Conservation (phyloP, 352 stramenopile genomes). For the Phytopythium ostracodes region DNA sequence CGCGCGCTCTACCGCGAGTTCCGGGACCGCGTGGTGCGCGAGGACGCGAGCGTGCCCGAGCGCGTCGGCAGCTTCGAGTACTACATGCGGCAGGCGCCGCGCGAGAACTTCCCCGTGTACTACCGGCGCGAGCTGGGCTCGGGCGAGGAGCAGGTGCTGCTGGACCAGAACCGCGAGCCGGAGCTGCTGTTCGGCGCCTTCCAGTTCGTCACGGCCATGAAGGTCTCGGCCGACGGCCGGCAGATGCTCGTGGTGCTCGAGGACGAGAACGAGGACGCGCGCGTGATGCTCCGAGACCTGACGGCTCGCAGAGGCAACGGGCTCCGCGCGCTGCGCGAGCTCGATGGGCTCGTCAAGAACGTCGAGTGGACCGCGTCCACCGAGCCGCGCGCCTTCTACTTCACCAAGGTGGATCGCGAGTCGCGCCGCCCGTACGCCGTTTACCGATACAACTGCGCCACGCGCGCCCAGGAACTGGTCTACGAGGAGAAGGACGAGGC, state of each 20-base stretch:
- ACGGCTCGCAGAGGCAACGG: slow-evolving; percentile 6
- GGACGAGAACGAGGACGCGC: slow-evolving; percentile 63
- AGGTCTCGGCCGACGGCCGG: slow-evolving; percentile 64
- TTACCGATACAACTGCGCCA: slow-evolving; percentile 55
- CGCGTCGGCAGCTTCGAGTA: slow-evolving; percentile 74
- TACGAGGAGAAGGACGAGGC: slow-evolving; percentile 74
- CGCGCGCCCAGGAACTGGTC: slow-evolving; percentile 47
- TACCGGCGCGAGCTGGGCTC: slow-evolving; percentile 41
- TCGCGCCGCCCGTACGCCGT: slow-evolving; percentile 60
- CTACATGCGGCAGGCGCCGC: slow-evolving; percentile 52
- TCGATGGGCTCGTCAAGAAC: slow-evolving; percentile 50
- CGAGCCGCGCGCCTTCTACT: slow-evolving; percentile 50
- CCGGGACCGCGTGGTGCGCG: slow-evolving; percentile 46
- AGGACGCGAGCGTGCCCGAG: slow-evolving; percentile 66
- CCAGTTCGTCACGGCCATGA: slow-evolving; percentile 70
- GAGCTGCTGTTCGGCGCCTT: slow-evolving; percentile 48
- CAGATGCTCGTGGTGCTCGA: slow-evolving; percentile 66
- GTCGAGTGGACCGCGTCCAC: slow-evolving; percentile 50
- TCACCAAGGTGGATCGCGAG: slow-evolving; percentile 55
- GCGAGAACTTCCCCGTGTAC: slow-evolving; percentile 79
- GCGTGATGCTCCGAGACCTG: slow-evolving; percentile 41
- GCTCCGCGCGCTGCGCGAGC: slow-evolving; percentile 18
- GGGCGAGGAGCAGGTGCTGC: slow-evolving; percentile 48
- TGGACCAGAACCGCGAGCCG: slow-evolving; percentile 70
- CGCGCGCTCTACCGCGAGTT: slow-evolving; percentile 66